A percentile compares a stretch with the other conserved stretches of the same genome.
These are phyloP conservation scores for Epichloe hybrida DNA, from an alignment of 2,329 filamentous ascomycete species.

Conservation along the genomic window DNA sequence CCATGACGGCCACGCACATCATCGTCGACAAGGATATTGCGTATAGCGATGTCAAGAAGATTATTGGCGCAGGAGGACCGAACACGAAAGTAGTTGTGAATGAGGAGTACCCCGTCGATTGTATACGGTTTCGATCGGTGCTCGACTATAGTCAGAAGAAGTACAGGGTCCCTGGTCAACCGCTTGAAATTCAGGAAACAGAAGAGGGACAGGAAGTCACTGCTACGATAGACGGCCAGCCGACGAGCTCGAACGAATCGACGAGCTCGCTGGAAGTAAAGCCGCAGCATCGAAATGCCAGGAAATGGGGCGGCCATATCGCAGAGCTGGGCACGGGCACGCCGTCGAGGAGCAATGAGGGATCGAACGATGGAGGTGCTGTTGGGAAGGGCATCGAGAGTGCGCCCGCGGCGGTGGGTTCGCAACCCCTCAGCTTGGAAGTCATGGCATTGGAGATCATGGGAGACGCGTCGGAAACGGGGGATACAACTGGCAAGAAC, in stretches of 20 bases:
- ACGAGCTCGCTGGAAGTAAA: slow-evolving; percentile 36
- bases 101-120: slow-evolving; percentile 56
- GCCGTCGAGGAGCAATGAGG: slow-evolving; percentile 18
- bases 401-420: slow-evolving; percentile 9
- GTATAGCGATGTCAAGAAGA: slow-evolving; percentile 48
- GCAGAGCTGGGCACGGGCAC: slow-evolving; percentile 27
- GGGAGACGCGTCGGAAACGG: neutral
- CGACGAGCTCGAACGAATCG: slow-evolving; percentile 10
- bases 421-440: slow-evolving; percentile 14
- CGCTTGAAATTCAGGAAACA: slow-evolving; percentile 9
- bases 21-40: slow-evolving; percentile 59
- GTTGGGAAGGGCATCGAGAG: slow-evolving; percentile 5
- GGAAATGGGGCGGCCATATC: slow-evolving; percentile 24
- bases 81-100: slow-evolving; percentile 41
- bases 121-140: slow-evolving; percentile 42
- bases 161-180: slow-evolving; percentile 44
- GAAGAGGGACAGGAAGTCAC: neutral
- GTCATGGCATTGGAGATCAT: slow-evolving; percentile 7
- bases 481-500: neutral
- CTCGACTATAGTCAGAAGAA: slow-evolving; percentile 44
- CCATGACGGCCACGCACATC: slow-evolving; percentile 54
- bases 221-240: neutral
- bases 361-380: slow-evolving; percentile 15
- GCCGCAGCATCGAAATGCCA: slow-evolving; percentile 21
- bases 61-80: slow-evolving; percentile 16